Evolutionary conservation across 257 asterid species (phyloP).

Genomic region (Perilla frutescens): DNA sequence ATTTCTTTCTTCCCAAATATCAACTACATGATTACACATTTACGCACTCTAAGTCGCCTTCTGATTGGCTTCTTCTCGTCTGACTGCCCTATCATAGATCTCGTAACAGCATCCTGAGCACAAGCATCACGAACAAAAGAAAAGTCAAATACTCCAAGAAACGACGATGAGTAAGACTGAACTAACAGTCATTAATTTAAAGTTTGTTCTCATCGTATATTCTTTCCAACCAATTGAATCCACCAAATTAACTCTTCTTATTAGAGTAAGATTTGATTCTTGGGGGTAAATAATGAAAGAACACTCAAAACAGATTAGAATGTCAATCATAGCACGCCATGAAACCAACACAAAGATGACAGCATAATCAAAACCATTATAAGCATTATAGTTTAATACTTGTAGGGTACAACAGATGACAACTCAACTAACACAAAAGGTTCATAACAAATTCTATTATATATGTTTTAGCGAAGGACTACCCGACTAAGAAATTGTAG

Average conservation of each 20-base stretch:
- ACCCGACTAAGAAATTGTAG: no score
- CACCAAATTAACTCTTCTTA: no score
- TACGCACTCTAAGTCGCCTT: constrained; percentile 38
- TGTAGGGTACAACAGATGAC: not conserved
- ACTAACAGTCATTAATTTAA: not conserved
- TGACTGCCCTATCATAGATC: no score
- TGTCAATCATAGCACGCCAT: no score
- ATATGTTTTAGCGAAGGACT: not conserved
- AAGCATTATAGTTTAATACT: no score
- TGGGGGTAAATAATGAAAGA: not conserved
- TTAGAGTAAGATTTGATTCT: no score
- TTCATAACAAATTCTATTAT: not conserved
- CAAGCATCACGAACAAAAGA: no score
- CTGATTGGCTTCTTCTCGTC: constrained; percentile 39
- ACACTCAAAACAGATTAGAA: constrained; percentile 3
- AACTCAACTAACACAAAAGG: not conserved
- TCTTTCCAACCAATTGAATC: not conserved
- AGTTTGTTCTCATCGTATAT: not conserved
- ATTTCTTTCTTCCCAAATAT: no score
- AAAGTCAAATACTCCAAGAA: not conserved
- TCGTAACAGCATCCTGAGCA: no score
- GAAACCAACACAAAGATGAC: no score
- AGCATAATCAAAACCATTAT: no score
- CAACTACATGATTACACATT: constrained; percentile 7
- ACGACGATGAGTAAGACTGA: not conserved